Evolutionary conservation across 371 early-diverging fungal species (phyloP), one percentile per base, ranked within the genome.

Genomic region (Phascolomyces articulosus): DNA sequence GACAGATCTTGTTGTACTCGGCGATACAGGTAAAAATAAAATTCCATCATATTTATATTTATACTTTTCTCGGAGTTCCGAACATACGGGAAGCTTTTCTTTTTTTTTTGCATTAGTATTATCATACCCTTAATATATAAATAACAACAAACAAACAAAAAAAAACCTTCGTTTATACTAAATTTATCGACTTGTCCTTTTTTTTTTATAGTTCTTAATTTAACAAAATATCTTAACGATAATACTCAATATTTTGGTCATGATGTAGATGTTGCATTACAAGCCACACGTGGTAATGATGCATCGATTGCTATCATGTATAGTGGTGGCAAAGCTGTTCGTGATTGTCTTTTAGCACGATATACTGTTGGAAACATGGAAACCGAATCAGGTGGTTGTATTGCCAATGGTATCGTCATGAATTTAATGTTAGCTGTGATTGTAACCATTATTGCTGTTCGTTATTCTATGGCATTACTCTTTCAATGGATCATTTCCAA

Each of bases 401-500:
- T 89, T 60, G 75, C 89, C 6, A 73, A 84, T 29, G 72, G 82
- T 41, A 79, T 83, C 31, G 73, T 85, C 18, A 75, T 81, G 74
- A 78, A 62, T 7, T 10, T 79, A 4, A 77, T 77, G 69, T 62
- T 85, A 23, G 76, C 77, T 1, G 73, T 82, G n/a, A 79, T 85
- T 64, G 58, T 82, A 23, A 73, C 70, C 13, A 69, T 85, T 44
- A 75, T 85, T 55, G 67, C 77, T 18, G 69, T 81, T 7, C 81
- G 83, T 3, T 90, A 88, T 64, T 68, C 84, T 0, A 81, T 90
- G 67, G 90, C 90, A 0, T 65, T 85, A 0, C 55, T 83, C 10
- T 91, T 90, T 73, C 85, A 85, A 56, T 86, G 89, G 88, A 67
- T 84, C 55, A 77, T 84, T 48, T 55, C 77, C 2, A 67, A 77